Evolutionary conservation across 192 early-diverging fungal genomes (phyloP).

Genomic region (Linnemannia elongata): DNA sequence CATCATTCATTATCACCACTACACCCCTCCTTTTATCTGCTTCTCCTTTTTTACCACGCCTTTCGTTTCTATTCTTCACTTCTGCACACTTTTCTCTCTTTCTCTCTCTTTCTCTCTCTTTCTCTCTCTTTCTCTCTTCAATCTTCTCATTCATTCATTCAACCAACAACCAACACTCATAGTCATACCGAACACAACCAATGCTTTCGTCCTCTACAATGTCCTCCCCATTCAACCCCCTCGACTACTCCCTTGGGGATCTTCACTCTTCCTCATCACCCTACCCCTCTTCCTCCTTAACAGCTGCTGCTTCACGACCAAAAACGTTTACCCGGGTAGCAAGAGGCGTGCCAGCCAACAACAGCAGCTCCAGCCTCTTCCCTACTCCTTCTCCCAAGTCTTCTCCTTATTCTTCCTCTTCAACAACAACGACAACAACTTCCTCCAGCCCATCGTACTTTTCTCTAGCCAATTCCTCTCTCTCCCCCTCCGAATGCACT

Average conservation of each 20-base stretch:
- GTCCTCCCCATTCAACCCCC: conserved; percentile 5
- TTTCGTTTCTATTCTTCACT: background rate
- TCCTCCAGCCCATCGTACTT: background rate
- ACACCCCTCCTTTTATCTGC: background rate
- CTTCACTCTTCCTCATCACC: conserved; percentile 3
- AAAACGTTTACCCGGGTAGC: conserved; percentile 30
- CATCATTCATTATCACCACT: background rate
- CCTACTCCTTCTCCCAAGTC: background rate
- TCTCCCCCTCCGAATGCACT: background rate
- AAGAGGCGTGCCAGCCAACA: background rate
- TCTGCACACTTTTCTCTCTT: background rate
- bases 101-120: conserved; percentile 25
- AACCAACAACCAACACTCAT: conserved; percentile 67
- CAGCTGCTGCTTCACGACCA: background rate
- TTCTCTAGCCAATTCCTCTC: background rate
- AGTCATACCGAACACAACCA: conserved; percentile 80
- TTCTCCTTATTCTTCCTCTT: background rate
- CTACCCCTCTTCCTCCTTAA: background rate
- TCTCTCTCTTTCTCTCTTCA: conserved; percentile 82
- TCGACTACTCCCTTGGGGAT: conserved; percentile 5
- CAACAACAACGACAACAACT: background rate
- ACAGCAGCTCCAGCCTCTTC: background rate
- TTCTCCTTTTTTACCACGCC: background rate
- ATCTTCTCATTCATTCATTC: conserved; percentile 58
- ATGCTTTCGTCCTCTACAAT: background rate